Conservation (phyloP, 345 rosid species). For the Laguncularia racemosa region DNA sequence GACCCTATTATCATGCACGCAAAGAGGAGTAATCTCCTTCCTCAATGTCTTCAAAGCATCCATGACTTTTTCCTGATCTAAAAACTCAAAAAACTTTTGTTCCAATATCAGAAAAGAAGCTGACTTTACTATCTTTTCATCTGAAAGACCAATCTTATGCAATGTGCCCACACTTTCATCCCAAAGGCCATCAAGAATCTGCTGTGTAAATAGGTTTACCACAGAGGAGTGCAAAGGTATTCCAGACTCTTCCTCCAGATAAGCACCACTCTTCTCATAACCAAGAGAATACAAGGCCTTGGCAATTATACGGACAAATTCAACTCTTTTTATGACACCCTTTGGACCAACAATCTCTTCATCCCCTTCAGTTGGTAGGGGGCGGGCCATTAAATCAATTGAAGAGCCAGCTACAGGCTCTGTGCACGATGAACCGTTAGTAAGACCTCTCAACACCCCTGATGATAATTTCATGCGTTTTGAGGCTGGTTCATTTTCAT, state of each 20-base stretch:
- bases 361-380: conserved; percentile 44
- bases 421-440: conserved; percentile 36
- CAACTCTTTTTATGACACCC: conserved; percentile 53
- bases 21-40: conserved; percentile 52
- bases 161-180: conserved; percentile 42
- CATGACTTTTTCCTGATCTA: conserved; percentile 32
- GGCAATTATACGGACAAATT: conserved; percentile 50
- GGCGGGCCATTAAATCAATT: conserved; percentile 54
- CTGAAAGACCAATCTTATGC: conserved; percentile 31
- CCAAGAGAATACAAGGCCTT: conserved; percentile 57
- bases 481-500: conserved; percentile 50
- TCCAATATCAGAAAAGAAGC: conserved; percentile 55
- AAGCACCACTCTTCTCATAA: conserved; percentile 47
- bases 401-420: conserved; percentile 30
- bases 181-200: conserved; percentile 49
- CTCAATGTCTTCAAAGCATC: conserved; percentile 61
- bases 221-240: conserved; percentile 38
- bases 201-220: conserved; percentile 34
- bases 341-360: conserved; percentile 49
- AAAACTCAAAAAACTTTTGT: conserved; percentile 51
- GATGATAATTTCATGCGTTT: conserved; percentile 46
- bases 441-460: conserved; percentile 25
- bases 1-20: conserved; percentile 25
- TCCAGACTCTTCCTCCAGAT: conserved; percentile 63
- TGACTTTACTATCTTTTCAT: conserved; percentile 32